phyloP scores from a whole-genome alignment of 164 flowering plant species.

The Paratinospora sagittata region DNA sequence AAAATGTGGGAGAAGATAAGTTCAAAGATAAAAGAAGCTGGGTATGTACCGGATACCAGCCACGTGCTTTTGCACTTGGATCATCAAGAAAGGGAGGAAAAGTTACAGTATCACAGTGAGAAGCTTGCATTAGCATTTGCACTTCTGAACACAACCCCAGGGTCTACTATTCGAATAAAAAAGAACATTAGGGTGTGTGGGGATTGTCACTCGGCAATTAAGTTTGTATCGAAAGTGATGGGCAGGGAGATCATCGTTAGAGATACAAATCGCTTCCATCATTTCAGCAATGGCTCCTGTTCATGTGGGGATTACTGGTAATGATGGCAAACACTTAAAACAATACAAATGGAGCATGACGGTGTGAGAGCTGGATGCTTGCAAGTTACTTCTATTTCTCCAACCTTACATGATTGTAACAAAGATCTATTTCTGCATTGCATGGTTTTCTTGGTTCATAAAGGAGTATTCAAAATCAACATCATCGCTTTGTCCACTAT shows the following conservation, averaged over 20 bases:
- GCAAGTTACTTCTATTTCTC: not conserved
- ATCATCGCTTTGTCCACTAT: not conserved
- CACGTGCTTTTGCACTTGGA: constrained; percentile 48
- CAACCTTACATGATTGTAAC: not conserved
- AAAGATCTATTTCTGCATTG: not conserved
- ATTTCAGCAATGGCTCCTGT: constrained; percentile 49
- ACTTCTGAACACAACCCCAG: constrained; percentile 42
- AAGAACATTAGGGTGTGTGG: constrained; percentile 64
- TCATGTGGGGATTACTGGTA: constrained; percentile 73
- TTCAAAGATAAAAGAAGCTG: constrained; percentile 40
- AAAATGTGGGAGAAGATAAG: constrained; percentile 42
- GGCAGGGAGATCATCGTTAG: constrained; percentile 58
- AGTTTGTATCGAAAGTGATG: constrained; percentile 44
- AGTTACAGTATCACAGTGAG: constrained; percentile 60
- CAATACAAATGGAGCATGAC: not conserved
- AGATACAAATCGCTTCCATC: constrained; percentile 60
- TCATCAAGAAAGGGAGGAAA: constrained; percentile 47
- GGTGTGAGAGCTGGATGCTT: not conserved
- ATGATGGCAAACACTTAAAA: no score
- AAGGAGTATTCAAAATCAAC: not conserved
- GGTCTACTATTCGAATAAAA: constrained; percentile 43
- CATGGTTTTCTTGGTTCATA: not conserved
- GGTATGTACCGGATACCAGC: constrained; percentile 55
- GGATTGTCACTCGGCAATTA: constrained; percentile 62
- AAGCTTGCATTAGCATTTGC: constrained; percentile 68